Percentiles rank a stretch among this genome's conserved stretches.
phyloP scores from a whole-genome alignment of 2,329 filamentous ascomycete genomes.

The Colletotrichum truncatum region DNA sequence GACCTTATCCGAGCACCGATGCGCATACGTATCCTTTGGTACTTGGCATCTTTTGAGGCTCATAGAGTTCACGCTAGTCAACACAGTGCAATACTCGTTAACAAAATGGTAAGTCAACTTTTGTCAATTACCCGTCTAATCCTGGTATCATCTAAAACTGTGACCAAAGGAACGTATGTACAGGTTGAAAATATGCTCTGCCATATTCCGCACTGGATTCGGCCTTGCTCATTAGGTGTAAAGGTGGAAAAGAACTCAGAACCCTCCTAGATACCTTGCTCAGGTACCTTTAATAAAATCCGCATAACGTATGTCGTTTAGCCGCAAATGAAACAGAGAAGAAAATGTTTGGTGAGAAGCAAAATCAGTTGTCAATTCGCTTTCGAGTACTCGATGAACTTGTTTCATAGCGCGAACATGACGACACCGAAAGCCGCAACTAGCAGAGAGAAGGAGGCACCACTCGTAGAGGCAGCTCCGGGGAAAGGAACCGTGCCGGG shows the following conservation, averaged over 20 bases:
- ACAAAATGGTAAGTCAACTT: neutral
- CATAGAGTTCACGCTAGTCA: neutral
- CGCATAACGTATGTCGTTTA: neutral
- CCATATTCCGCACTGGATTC: neutral
- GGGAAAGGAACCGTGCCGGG: constrained; percentile 11
- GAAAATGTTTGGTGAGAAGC: neutral
- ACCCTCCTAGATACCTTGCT: no score
- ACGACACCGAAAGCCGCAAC: constrained; percentile 33
- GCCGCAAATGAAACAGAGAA: neutral
- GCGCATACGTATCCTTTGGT: neutral
- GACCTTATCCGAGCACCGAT: neutral
- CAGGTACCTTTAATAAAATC: neutral
- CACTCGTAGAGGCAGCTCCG: constrained; percentile 26
- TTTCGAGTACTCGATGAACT: neutral
- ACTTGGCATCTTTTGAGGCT: neutral
- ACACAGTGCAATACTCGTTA: neutral
- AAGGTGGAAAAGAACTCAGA: neutral
- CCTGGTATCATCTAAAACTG: constrained; percentile 27
- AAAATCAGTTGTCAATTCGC: neutral
- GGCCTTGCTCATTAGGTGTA: constrained; percentile 1
- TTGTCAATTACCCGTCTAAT: neutral
- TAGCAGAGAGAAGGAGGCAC: constrained; percentile 17
- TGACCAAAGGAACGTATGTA: constrained; percentile 8
- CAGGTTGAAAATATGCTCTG: neutral
- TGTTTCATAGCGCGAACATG: constrained; percentile 33